These are phyloP conservation scores for Colletotrichum paranaense DNA, from an alignment of 2,329 filamentous ascomycete genomes.

Conservation along the genomic window DNA sequence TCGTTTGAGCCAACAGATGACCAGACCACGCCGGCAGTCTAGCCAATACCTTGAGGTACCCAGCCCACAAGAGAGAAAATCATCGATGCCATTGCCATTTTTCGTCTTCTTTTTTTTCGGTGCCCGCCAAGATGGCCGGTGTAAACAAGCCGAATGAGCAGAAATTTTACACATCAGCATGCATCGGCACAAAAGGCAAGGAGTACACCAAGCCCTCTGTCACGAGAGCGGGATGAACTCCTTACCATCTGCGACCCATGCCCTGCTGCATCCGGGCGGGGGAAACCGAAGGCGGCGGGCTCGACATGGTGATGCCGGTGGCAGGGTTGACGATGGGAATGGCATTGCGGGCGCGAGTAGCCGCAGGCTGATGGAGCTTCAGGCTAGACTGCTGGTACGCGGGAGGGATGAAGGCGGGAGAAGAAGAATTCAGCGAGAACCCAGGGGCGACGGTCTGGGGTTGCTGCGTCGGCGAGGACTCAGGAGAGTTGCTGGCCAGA, in stretches of 20 bases:
- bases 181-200: conserved; percentile 50
- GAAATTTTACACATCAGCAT: conserved; percentile 47
- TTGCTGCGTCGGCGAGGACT: conserved; percentile 90
- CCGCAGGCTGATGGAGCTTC: conserved; percentile 91
- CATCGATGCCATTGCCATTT: conserved; percentile 52
- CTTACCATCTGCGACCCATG: conserved; percentile 67
- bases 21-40: conserved; percentile 42
- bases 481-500: conserved; percentile 92
- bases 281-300: conserved; percentile 81
- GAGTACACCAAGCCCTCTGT: conserved; percentile 45
- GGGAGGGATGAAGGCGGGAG: conserved; percentile 74
- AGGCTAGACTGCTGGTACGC: conserved; percentile 73
- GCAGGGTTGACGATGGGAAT: conserved; percentile 98
- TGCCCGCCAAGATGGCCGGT: conserved; percentile 61
- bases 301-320: conserved; percentile 88
- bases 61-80: conserved; percentile 49
- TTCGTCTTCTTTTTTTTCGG: conserved; percentile 48
- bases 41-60: conserved; percentile 48
- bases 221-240: conserved; percentile 47
- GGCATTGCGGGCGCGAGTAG: conserved; percentile 90
- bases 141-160: conserved; percentile 51
- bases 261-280: conserved; percentile 70
- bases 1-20: conserved; percentile 41
- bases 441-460: conserved; percentile 82
- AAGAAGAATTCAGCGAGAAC: conserved; percentile 77